Conservation (phyloP, 306 rosid species). For the Quercus alba region DNA sequence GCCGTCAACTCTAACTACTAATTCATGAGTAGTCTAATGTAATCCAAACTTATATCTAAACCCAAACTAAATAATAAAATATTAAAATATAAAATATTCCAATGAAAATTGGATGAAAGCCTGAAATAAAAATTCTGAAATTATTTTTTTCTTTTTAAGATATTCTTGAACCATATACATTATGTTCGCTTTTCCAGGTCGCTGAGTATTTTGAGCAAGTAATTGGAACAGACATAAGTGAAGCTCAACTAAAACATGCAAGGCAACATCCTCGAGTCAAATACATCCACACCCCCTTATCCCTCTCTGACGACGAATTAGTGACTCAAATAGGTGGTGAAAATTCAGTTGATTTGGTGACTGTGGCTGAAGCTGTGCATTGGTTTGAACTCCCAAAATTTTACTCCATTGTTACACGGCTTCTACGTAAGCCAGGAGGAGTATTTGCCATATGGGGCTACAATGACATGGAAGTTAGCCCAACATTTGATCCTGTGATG, state of each 20-base stretch:
- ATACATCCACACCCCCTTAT: constrained; percentile 31
- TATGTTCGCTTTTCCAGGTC: background rate
- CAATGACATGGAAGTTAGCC: constrained; percentile 5
- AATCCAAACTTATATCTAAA: no score
- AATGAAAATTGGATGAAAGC: no score
- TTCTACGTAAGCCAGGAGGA: constrained; percentile 35
- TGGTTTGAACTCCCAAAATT: constrained; percentile 38
- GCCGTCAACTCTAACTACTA: no score
- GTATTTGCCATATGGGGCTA: constrained; percentile 36
- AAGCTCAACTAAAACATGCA: constrained; percentile 26
- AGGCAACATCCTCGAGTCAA: constrained; percentile 26
- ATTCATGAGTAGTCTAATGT: no score
- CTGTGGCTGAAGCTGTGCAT: constrained; percentile 32
- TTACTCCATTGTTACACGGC: constrained; percentile 22
- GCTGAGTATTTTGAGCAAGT: constrained; percentile 32
- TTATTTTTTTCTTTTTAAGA: background rate
- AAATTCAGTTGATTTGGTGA: constrained; percentile 25
- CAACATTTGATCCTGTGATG: constrained; percentile 5
- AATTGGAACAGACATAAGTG: constrained; percentile 32
- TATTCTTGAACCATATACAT: background rate
- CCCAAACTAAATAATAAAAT: no score
- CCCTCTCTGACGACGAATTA: constrained; percentile 25
- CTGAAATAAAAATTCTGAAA: no score
- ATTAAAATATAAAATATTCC: no score
- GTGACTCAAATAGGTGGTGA: constrained; percentile 24